Conservation (phyloP, 2,329 filamentous ascomycete species). For the Ascocoryne sarcoides region DNA sequence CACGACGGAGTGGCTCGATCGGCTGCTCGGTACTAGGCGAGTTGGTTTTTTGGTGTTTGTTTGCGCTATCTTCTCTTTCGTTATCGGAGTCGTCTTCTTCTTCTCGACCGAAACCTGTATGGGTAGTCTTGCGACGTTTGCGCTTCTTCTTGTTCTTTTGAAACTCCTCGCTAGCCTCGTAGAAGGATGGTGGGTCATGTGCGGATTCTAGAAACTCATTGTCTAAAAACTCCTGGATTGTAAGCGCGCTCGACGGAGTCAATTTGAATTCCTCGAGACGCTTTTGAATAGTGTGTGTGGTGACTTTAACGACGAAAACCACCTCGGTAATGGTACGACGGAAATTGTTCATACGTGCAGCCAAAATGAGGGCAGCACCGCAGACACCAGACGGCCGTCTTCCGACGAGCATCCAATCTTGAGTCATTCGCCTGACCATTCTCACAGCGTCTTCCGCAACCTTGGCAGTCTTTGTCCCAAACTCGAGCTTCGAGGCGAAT, state of each 20-base stretch:
- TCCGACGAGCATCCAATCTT: slow-evolving; percentile 95
- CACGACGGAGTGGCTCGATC: slow-evolving; percentile 40
- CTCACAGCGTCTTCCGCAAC: slow-evolving; percentile 83
- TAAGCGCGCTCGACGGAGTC: slow-evolving; percentile 75
- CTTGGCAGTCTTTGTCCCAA: slow-evolving; percentile 69
- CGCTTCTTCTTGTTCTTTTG: slow-evolving; percentile 39
- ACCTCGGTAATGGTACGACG: slow-evolving; percentile 86
- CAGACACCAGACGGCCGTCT: slow-evolving; percentile 89
- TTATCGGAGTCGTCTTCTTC: slow-evolving; percentile 19
- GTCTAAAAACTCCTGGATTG: slow-evolving; percentile 76
- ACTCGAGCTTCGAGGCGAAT: slow-evolving; percentile 87
- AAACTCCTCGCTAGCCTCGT: slow-evolving; percentile 54
- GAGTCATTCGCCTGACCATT: slow-evolving; percentile 85
- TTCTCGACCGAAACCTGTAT: slow-evolving; percentile 12
- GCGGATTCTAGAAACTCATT: slow-evolving; percentile 62
- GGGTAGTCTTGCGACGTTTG: slow-evolving; percentile 8
- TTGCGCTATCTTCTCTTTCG: slow-evolving; percentile 19
- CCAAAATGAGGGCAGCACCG: slow-evolving; percentile 87
- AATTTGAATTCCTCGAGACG: slow-evolving; percentile 86
- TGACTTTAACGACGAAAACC: slow-evolving; percentile 97
- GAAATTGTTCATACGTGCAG: slow-evolving; percentile 97
- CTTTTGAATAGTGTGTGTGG: slow-evolving; percentile 84
- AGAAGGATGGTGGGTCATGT: slow-evolving; percentile 79
- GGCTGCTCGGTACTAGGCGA: too few species aligned
- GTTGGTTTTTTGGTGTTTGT: slow-evolving; percentile 19